Percentiles rank a stretch among this genome's conserved stretches.
phyloP scores from a whole-genome alignment of 2,329 filamentous ascomycete species.

The Fusarium penzigii region DNA sequence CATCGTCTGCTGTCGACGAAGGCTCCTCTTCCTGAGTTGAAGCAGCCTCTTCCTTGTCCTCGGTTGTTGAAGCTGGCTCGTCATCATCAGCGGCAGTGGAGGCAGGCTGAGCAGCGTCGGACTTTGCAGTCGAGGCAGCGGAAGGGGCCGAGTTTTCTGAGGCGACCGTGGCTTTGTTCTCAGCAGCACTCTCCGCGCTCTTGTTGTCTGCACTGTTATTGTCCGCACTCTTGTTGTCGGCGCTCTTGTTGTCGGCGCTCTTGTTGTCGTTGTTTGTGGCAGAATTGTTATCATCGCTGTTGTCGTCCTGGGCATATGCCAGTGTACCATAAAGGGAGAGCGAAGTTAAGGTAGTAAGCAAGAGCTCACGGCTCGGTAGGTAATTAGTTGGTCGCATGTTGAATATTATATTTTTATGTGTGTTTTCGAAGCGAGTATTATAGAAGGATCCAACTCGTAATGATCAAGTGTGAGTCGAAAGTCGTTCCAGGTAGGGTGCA shows the following conservation, averaged over 20 bases:
- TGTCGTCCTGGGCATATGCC: conserved; percentile 34
- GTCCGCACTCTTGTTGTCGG: conserved; percentile 1
- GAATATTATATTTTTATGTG: conserved; percentile 2
- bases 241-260: conserved; percentile 2
- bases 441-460: neutral
- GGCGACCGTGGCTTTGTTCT: conserved; percentile 6
- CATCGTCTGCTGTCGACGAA: conserved; percentile 20
- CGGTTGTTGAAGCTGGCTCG: conserved; percentile 9
- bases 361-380: conserved; percentile 26
- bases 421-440: conserved; percentile 5
- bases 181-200: conserved; percentile 11
- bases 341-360: conserved; percentile 30
- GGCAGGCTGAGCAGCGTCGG: conserved; percentile 9
- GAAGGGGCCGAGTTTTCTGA: conserved; percentile 8
- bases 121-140: conserved; percentile 16
- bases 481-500: neutral
- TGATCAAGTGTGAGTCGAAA: neutral
- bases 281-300: conserved; percentile 21
- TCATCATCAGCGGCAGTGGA: conserved; percentile 16
- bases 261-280: conserved; percentile 8
- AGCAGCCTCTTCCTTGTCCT: conserved; percentile 17
- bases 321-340: conserved; percentile 33
- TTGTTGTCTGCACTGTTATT: conserved; percentile 8
- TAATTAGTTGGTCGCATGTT: conserved; percentile 32
- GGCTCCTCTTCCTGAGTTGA: conserved; percentile 20